These are phyloP conservation scores for Paulownia fortunei DNA, from an alignment of 257 asterid species.

Conservation along the genomic window DNA sequence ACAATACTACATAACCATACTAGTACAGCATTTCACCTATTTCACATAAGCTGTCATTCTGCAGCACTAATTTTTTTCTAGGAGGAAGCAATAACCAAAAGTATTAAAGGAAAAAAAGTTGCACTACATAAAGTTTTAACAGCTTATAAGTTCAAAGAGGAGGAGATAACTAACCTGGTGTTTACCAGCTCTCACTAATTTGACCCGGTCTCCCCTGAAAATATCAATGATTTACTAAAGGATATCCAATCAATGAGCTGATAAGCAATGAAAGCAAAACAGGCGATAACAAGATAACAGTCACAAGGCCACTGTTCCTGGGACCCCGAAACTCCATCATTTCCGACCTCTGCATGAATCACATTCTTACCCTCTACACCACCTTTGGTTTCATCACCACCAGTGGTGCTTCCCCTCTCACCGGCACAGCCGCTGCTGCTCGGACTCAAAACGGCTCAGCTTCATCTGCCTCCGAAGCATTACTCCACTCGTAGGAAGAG, in stretches of 20 bases:
- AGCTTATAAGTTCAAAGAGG: slow-evolving; percentile 17
- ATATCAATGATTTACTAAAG: slow-evolving; percentile 25
- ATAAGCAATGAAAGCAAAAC: background rate
- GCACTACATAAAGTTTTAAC: background rate
- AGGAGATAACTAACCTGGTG: slow-evolving; percentile 65
- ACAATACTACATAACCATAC: background rate
- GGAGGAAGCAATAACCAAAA: background rate
- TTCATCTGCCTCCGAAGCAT: slow-evolving; percentile 48
- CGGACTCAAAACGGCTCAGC: slow-evolving; percentile 59
- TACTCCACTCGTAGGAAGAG: slow-evolving; percentile 43
- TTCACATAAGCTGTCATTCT: background rate
- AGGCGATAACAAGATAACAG: slow-evolving; percentile 16
- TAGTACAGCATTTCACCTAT: background rate
- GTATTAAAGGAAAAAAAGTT: background rate
- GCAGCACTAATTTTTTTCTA: background rate
- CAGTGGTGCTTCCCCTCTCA: slow-evolving; percentile 74
- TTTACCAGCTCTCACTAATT: slow-evolving; percentile 76
- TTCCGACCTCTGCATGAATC: slow-evolving; percentile 47
- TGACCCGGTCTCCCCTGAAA: slow-evolving; percentile 75
- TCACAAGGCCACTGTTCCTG: slow-evolving; percentile 43
- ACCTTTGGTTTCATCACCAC: slow-evolving; percentile 49
- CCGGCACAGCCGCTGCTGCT: slow-evolving; percentile 84
- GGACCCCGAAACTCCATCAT: slow-evolving; percentile 39
- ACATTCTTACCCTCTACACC: slow-evolving; percentile 38
- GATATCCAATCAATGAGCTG: slow-evolving; percentile 12